Evolutionary conservation across 306 rosid genomes (phyloP).

Genomic region (Prunus mume): DNA sequence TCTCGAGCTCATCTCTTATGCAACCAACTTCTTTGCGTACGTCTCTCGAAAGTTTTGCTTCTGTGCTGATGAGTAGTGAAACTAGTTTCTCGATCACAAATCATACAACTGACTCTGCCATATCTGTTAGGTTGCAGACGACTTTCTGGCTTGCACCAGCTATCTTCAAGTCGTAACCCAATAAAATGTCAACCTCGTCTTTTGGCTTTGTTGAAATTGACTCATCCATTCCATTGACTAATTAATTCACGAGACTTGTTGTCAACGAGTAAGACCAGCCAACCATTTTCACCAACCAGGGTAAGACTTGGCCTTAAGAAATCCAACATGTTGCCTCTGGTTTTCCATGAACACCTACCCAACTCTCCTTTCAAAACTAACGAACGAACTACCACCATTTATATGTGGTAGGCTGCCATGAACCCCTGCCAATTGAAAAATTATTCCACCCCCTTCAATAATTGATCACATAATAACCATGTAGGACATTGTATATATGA

Average conservation of each 20-base stretch:
- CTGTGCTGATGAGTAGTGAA: not conserved
- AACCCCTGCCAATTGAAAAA: too few species aligned
- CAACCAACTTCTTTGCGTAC: not conserved
- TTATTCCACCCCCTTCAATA: too few species aligned
- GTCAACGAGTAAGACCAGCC: too few species aligned
- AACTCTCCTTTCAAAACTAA: not conserved
- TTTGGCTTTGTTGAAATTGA: not conserved
- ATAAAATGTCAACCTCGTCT: too few species aligned
- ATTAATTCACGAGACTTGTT: too few species aligned
- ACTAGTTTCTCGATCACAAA: not conserved
- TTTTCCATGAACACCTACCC: not conserved
- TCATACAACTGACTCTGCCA: not conserved
- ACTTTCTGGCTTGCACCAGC: too few species aligned
- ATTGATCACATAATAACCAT: too few species aligned
- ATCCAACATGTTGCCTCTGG: not conserved
- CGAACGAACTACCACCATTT: not conserved
- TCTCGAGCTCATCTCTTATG: not conserved
- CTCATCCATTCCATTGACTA: not conserved
- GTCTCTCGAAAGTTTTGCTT: not conserved
- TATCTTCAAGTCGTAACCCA: too few species aligned
- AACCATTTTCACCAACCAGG: too few species aligned
- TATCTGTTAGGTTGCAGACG: too few species aligned
- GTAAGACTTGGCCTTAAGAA: not conserved
- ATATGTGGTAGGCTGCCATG: too few species aligned
- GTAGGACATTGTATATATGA: too few species aligned